These are phyloP conservation scores for Trametes sp. DNA, from an alignment of 1,284 basidiomycete genomes.

Conservation along the genomic window DNA sequence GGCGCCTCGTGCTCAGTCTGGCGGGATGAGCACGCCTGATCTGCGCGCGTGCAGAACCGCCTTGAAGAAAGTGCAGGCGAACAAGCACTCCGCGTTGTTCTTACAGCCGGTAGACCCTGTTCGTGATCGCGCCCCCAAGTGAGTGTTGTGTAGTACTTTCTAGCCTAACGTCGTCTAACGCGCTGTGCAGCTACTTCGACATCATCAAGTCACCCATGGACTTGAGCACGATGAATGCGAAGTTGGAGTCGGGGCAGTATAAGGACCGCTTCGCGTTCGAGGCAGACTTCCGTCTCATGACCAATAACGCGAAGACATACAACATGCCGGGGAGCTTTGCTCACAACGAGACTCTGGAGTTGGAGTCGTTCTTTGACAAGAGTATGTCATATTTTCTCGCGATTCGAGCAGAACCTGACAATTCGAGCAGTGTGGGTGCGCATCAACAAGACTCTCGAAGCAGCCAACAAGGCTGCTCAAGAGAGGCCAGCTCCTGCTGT, in stretches of 20 bases:
- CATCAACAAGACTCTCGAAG: conserved; percentile 78
- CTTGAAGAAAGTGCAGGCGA: conserved; percentile 80
- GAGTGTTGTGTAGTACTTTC: conserved; percentile 36
- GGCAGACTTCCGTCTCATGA: conserved; percentile 89
- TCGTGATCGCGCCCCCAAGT: conserved; percentile 87
- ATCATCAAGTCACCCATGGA: conserved; percentile 97
- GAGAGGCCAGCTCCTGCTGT: conserved; percentile 39
- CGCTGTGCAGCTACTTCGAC: conserved; percentile 78
- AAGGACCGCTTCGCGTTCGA: conserved; percentile 86
- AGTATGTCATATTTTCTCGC: conserved; percentile 54
- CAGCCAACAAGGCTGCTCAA: conserved; percentile 45
- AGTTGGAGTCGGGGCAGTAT: conserved; percentile 90
- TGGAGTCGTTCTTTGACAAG: conserved; percentile 89
- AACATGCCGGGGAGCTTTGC: conserved; percentile 80
- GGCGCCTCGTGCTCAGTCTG: conserved; percentile 76
- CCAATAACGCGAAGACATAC: conserved; percentile 89
- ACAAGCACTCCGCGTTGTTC: conserved; percentile 81
- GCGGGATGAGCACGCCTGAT: conserved; percentile 86
- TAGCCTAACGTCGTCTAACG: conserved; percentile 8
- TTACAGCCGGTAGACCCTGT: conserved; percentile 91
- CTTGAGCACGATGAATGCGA: conserved; percentile 87
- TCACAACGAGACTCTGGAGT: conserved; percentile 76
- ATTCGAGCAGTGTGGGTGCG: conserved; percentile 68
- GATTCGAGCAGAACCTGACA: conserved; percentile 11
- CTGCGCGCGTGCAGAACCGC: conserved; percentile 82